Evolutionary conservation across 805 yeast genomes (phyloP), one percentile per base, ranked within the genome.

Genomic region (Suhomyces vadensis): DNA sequence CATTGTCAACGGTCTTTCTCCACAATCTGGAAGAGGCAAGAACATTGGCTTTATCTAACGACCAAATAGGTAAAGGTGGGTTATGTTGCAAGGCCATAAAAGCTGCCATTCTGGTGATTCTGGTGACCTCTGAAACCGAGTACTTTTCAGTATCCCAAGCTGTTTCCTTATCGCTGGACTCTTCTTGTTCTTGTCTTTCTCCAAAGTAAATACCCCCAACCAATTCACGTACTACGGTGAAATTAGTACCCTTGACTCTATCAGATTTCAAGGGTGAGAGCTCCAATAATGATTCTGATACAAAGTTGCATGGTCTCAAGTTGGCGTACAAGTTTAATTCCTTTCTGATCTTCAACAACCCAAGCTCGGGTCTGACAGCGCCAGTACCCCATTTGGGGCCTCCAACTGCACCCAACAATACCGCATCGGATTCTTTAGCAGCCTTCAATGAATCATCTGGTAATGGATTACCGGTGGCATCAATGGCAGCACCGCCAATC

Each of bases 311-410:
- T 38, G 99, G 99, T 67, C 99, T 85, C 68, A 94, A 79, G 69
- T 94, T 94, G 47, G 99, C 99, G 66, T 94, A 94, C 54, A 94
- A 75, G 65, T 85, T 87, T 63, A 94, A 79, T 66, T 90, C 98
- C 68, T 94, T 94, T 70, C 99, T 82, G 66, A 94, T 92, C 73
- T 91, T 80, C 53, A 94, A 78, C 54, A 94, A 78, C 48, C 99
- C 99, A 71, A 89, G 98, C 67, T 94, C 99, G 41, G 99, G 99
- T 73, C 99, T 83, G 37, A 92, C 98, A 9, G 77, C 61, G 40
- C 97, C 97, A 21, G 97, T 87, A 27, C 98, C 98, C 99, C 99
- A 94, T 71, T 94, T 94, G 49, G 99, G 99, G 25, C 99, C 99
- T 51, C 99, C 99, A 25, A 94, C 99, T 6, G 99, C 97, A 54